Base-by-base conservation (phyloP, 495 filamentous ascomycete species). In the Daldinia loculata region DNA sequence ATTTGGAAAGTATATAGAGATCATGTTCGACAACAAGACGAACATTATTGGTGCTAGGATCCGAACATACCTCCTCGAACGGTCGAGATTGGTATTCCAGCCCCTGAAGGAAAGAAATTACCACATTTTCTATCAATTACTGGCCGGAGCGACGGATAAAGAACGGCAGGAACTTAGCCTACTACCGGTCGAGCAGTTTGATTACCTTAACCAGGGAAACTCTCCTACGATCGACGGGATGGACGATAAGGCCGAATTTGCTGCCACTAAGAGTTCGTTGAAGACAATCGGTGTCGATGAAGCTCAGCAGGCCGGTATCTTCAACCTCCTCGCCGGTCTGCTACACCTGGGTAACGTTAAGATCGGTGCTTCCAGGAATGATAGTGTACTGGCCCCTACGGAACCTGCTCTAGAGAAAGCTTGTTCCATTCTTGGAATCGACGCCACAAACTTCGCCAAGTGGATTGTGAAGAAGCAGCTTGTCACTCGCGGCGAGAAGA, bases 391-490 rank as follows among this genome's bases (percentile, higher is more conserved):
- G 29, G 84, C 90, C n/a, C 77, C 94, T 2, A 87, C 88, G 0
- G 96, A 99, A 74, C 90, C 94, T 12, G 87, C 92, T 14, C 84
- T 99, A 53, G 86, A 90, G 27, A 89, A 89, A 66, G 95, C 96
- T 52, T 93, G 93, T 77, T 83, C 88, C 34, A 91, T 98, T 70
- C 87, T 99, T 30, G 95, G 96, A 26, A 96, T 99, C 62, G 88
- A 97, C 77, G 84, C 88, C 24, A 83, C 85, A 30, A 92, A 96
- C 71, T 99, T 99, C 78, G 93, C 95, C 61, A 98, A 94, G 81
- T 99, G 95, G 95, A 98, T 96, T 50, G 92, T 97, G 41, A 99
- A 99, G 85, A 99, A 99, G 79, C 95, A 98, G 79, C 86, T 99
- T 50, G 90, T 98, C 73, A 99, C 97, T 27, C 88, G 95, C 68